A percentile compares a stretch with the other conserved stretches of the same genome.
These are phyloP conservation scores for Onygena corvina DNA, from an alignment of 2,329 filamentous ascomycete genomes.

Conservation along the genomic window DNA sequence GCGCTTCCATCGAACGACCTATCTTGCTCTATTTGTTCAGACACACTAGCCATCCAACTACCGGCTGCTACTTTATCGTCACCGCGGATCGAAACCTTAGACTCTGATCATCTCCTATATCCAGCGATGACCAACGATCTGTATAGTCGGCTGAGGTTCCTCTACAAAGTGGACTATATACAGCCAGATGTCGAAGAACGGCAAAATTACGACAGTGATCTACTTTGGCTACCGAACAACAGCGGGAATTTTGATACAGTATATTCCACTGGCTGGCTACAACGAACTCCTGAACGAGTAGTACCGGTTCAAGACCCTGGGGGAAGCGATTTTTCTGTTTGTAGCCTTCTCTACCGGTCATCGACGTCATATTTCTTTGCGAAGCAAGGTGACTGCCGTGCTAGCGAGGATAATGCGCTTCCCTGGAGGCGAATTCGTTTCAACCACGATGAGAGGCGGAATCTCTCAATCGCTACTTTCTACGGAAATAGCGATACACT, in stretches of 20 bases:
- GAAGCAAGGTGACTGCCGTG: conserved; percentile 14
- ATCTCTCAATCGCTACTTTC: conserved; percentile 15
- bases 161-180: conserved; percentile 16
- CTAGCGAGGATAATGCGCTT: not conserved
- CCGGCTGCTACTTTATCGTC: not conserved
- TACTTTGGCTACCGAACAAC: conserved; percentile 1
- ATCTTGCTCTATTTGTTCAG: no score
- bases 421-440: not conserved
- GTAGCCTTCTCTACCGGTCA: conserved; percentile 16
- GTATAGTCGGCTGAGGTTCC: conserved; percentile 11
- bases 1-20: not conserved
- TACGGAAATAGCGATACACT: conserved; percentile 11
- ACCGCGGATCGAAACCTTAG: not conserved
- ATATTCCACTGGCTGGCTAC: conserved; percentile 11
- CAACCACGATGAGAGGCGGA: not conserved
- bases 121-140: not conserved
- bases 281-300: conserved; percentile 9
- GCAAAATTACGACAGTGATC: conserved; percentile 7
- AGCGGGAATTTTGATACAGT: not conserved
- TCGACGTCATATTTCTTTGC: conserved; percentile 13
- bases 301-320: not conserved
- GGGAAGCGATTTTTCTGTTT: conserved; percentile 7
- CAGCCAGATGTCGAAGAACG: conserved; percentile 8
- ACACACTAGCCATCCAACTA: not conserved
- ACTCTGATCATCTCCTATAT: not conserved